Conservation (phyloP, 2,329 filamentous ascomycete species). For the Myotisia sp. region DNA sequence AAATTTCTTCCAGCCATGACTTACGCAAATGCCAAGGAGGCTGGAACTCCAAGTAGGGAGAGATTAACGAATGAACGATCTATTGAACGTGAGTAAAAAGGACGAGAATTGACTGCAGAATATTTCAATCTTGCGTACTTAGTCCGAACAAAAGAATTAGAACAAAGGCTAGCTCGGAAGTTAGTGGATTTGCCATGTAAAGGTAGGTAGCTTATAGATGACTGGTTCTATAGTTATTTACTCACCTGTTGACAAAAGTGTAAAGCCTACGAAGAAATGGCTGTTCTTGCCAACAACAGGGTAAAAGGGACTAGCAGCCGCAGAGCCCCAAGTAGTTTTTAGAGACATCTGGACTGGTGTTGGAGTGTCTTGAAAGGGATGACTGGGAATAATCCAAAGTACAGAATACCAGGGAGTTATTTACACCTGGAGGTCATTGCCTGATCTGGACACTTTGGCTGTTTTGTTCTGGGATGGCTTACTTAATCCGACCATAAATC, state of each 20-base stretch:
- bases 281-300: constrained; percentile 65
- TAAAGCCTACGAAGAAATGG: constrained; percentile 71
- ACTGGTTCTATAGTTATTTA: constrained; percentile 14
- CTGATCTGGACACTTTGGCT: no score
- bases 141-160: constrained; percentile 70
- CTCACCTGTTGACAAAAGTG: constrained; percentile 54
- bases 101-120: not conserved
- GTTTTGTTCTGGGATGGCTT: no score
- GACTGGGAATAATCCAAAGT: no score
- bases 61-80: constrained; percentile 71
- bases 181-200: constrained; percentile 1
- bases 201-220: not conserved
- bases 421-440: no score
- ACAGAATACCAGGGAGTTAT: no score
- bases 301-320: constrained; percentile 70
- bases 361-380: no score
- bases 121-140: constrained; percentile 57
- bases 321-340: constrained; percentile 85
- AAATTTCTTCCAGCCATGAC: no score
- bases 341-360: constrained; percentile 51
- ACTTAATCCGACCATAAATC: no score
- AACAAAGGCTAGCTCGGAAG: constrained; percentile 39
- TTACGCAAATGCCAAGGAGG: constrained; percentile 81
- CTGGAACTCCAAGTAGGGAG: constrained; percentile 65
- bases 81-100: constrained; percentile 26